Evolutionary conservation across 768 basidiomycete genomes (phyloP), one percentile per base, ranked within the genome.

Genomic region (Termitomyces sp.): DNA sequence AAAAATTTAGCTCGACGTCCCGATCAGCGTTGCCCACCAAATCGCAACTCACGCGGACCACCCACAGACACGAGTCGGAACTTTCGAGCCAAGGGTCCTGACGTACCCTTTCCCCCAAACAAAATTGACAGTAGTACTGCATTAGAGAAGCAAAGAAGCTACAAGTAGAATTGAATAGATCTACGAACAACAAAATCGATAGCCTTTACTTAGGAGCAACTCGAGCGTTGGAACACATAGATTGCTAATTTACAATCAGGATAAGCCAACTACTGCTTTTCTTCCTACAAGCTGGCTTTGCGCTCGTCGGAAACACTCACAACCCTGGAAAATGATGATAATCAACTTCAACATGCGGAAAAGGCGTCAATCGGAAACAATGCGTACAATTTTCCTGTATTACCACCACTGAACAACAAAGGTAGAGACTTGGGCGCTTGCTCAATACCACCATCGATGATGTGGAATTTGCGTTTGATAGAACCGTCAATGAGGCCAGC

Each of bases 401-500:
- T 94, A 2, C 77, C 86, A 28, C 92, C 92, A 13, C 72, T 80
- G 73, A 84, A 94, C 12, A 95, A 72, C 75, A 91, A 68, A 0
- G 79, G 82, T 44, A 93, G 70, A n/a, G 87, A 80, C 20, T 75
- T 73, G 1, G 90, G 88, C 16, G 89, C 88, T 53, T 86, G 82
- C 62, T 90, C 83, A 45, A 92, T 70, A 2, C 90, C 77, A 24
- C 77, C 90, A 52, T 89, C 76, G 0, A 93, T 81, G 40, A 94
- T 72, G 65, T 94, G 91, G 72, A 89, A 92, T 62, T 85, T 88
- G 16, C 87, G 78, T 68, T 92, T 88, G 58, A 95, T 71, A n/a
- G 84, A 79, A 6, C 92, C 90, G 26, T 84, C 82, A 20, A 70
- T 69, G 18, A 94, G 73, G 60, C 82, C 85, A 26, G 74, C 67